These are phyloP conservation scores for Sclerotiophoma versabilis DNA, from an alignment of 2,329 filamentous ascomycete species.

Conservation along the genomic window DNA sequence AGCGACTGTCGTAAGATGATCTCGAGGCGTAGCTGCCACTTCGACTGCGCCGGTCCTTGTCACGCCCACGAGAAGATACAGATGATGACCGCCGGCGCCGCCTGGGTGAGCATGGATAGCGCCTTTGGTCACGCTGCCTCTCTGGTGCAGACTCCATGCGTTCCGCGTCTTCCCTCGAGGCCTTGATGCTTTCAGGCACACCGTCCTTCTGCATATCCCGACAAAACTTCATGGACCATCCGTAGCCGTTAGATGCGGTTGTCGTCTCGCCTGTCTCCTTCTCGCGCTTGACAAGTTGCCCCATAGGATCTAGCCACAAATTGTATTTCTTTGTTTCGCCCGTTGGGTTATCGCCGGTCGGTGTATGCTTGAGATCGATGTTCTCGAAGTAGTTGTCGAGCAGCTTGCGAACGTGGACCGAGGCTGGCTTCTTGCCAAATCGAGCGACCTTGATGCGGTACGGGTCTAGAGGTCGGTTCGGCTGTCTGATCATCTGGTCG, in stretches of 20 bases:
- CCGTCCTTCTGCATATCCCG: constrained; percentile 73
- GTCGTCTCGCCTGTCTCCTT: constrained; percentile 70
- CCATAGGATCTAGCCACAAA: constrained; percentile 70
- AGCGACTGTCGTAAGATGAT: constrained; percentile 29
- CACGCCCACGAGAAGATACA: constrained; percentile 22
- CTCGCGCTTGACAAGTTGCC: constrained; percentile 70
- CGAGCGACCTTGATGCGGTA: constrained; percentile 67
- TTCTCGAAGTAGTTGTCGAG: constrained; percentile 73
- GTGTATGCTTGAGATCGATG: constrained; percentile 58
- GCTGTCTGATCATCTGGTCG: constrained; percentile 78
- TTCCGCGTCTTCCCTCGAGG: constrained; percentile 28
- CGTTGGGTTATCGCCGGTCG: constrained; percentile 51
- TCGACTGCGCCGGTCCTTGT: constrained; percentile 20
- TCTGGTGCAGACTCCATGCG: constrained; percentile 23
- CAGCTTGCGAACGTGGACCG: constrained; percentile 72
- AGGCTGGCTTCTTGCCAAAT: constrained; percentile 71
- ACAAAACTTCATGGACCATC: constrained; percentile 83
- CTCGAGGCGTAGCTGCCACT: constrained; percentile 24
- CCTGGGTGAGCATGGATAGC: constrained; percentile 17
- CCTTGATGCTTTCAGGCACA: constrained; percentile 32
- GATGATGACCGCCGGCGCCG: constrained; percentile 27
- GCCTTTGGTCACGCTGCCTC: constrained; percentile 17
- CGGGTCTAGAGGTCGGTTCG: constrained; percentile 74
- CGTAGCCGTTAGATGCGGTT: constrained; percentile 80
- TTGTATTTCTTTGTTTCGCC: constrained; percentile 55